Evolutionary conservation across 2,329 filamentous ascomycete species (phyloP).

Genomic region (Macroventuria anomochaeta): DNA sequence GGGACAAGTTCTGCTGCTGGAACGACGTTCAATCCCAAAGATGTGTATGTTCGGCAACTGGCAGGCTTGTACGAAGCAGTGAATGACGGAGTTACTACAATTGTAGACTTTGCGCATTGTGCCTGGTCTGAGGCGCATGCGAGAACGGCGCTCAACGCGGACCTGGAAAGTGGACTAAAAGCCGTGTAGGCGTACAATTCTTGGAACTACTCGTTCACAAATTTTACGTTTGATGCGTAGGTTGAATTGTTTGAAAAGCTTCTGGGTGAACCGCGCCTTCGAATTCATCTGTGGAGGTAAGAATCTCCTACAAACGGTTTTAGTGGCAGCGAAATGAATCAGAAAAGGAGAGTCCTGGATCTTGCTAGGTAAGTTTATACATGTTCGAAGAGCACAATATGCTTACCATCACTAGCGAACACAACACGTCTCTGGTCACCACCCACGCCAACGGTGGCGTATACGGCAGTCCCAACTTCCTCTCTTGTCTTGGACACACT

Average conservation of each 20-base stretch:
- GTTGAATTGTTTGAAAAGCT: background rate
- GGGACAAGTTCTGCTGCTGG: conserved; percentile 5
- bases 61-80: conserved; percentile 53
- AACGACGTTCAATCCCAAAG: conserved; percentile 21
- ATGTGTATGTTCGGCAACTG: conserved; percentile 31
- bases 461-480: background rate
- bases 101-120: conserved; percentile 46
- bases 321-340: too few relatives aligned
- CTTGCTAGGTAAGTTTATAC: background rate
- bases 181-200: background rate
- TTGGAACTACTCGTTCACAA: background rate
- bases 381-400: too few relatives aligned
- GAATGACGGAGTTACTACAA: conserved; percentile 60
- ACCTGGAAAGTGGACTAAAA: conserved; percentile 50
- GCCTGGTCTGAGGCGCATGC: conserved; percentile 54
- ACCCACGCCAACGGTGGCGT: conserved; percentile 4
- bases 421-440: background rate
- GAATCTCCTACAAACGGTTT: background rate
- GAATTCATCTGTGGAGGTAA: background rate
- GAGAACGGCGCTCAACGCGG: conserved; percentile 55
- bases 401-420: too few relatives aligned
- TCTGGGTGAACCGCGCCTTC: background rate
- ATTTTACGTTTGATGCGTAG: background rate
- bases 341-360: background rate
- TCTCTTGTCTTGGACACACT: conserved; percentile 28